Conservation (phyloP, 768 basidiomycete genomes). For the Sutorius australiensis region DNA sequence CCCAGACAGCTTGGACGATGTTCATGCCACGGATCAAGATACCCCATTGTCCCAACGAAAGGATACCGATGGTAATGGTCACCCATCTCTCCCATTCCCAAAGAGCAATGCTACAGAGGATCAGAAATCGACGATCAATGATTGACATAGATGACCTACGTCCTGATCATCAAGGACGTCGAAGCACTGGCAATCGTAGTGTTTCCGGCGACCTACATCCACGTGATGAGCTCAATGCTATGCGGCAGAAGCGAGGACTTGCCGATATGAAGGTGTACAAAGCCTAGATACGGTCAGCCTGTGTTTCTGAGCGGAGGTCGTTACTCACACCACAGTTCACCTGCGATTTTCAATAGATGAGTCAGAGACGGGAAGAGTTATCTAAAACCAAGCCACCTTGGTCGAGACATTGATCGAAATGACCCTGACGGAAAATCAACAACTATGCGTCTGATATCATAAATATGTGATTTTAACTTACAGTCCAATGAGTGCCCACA, state of each 20-base stretch:
- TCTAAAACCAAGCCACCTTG: slow-evolving; percentile 10
- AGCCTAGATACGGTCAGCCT: slow-evolving; percentile 36
- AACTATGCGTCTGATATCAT: not conserved
- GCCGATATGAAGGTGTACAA: slow-evolving; percentile 69
- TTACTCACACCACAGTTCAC: slow-evolving; percentile 57
- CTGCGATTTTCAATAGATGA: slow-evolving; percentile 22
- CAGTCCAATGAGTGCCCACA: slow-evolving; percentile 64
- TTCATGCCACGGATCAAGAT: slow-evolving; percentile 67
- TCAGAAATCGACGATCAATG: slow-evolving; percentile 21
- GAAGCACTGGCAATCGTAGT: slow-evolving; percentile 27
- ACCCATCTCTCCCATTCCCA: slow-evolving; percentile 61
- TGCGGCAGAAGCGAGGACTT: slow-evolving; percentile 13
- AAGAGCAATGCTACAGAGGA: slow-evolving; percentile 53
- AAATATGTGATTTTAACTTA: slow-evolving; percentile 25
- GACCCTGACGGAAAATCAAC: slow-evolving; percentile 39
- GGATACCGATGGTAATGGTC: slow-evolving; percentile 45
- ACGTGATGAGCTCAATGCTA: not conserved
- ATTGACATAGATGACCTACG: slow-evolving; percentile 35
- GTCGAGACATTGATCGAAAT: slow-evolving; percentile 51
- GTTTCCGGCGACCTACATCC: slow-evolving; percentile 23
- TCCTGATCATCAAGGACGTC: slow-evolving; percentile 67
- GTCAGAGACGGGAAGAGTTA: not conserved
- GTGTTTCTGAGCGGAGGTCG: not conserved
- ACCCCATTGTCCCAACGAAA: slow-evolving; percentile 63
- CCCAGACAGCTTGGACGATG: slow-evolving; percentile 57